Evolutionary conservation across 2,329 filamentous ascomycete species (phyloP).

Genomic region (Ascochyta viciae-villosae): DNA sequence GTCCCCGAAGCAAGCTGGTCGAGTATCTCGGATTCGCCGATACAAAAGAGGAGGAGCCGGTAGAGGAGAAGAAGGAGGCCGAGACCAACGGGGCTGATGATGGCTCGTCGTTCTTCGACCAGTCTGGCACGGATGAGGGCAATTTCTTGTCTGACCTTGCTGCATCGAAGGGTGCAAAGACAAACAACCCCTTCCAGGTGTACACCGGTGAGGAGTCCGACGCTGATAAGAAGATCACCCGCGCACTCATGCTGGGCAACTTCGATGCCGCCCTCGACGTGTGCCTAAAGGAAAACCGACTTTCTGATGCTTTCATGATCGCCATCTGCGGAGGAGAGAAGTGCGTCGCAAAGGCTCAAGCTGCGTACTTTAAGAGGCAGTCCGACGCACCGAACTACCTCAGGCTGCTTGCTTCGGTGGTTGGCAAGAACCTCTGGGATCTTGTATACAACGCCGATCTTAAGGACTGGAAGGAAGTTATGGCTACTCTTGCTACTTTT

Average conservation of each 20-base stretch:
- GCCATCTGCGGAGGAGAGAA: slow-evolving; percentile 95
- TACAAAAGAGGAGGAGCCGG: slow-evolving; percentile 51
- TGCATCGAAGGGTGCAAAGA: slow-evolving; percentile 89
- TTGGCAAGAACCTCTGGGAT: slow-evolving; percentile 97
- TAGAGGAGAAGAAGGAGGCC: slow-evolving; percentile 34
- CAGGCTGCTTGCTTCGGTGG: slow-evolving; percentile 86
- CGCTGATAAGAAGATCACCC: slow-evolving; percentile 86
- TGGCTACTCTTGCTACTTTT: slow-evolving; percentile 95
- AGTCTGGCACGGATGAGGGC: slow-evolving; percentile 72
- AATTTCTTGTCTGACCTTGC: slow-evolving; percentile 86
- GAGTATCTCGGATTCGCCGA: slow-evolving; percentile 89
- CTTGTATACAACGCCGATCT: slow-evolving; percentile 95
- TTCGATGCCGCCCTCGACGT: slow-evolving; percentile 90
- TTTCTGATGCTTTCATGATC: slow-evolving; percentile 97
- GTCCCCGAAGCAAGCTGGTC: slow-evolving; percentile 84
- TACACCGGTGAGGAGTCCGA: slow-evolving; percentile 83
- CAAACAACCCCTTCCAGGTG: slow-evolving; percentile 91
- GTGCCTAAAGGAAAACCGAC: slow-evolving; percentile 84
- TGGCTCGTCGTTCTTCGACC: slow-evolving; percentile 77
- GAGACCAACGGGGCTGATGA: slow-evolving; percentile 56
- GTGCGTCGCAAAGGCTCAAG: slow-evolving; percentile 91
- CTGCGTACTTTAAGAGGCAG: slow-evolving; percentile 86
- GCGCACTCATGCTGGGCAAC: slow-evolving; percentile 84
- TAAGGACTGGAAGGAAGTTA: slow-evolving; percentile 93
- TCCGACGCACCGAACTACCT: slow-evolving; percentile 87